These are phyloP conservation scores for Solanum piurae DNA, from an alignment of 257 asterid species.

Conservation along the genomic window DNA sequence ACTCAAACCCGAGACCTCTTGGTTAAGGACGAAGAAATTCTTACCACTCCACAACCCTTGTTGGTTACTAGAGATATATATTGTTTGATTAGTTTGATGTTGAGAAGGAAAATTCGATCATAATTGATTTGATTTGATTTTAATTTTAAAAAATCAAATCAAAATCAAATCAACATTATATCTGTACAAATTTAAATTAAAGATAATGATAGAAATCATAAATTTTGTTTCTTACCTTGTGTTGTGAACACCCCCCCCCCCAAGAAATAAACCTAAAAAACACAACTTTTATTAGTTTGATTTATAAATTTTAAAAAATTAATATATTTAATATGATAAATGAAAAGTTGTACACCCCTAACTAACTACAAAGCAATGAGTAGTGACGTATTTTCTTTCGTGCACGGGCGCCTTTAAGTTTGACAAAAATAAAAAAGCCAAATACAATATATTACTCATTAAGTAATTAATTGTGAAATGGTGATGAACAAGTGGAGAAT, in stretches of 20 bases:
- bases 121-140: too few relatives aligned
- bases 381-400: background rate
- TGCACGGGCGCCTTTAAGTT: background rate
- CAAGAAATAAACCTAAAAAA: too few relatives aligned
- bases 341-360: background rate
- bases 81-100: background rate
- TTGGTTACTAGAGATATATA: too few relatives aligned
- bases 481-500: background rate
- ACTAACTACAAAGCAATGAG: background rate
- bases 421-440: background rate
- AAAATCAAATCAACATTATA: background rate
- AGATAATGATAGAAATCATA: too few relatives aligned
- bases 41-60: too few relatives aligned
- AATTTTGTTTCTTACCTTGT: too few relatives aligned
- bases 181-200: too few relatives aligned
- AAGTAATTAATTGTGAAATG: background rate
- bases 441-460: background rate
- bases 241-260: too few relatives aligned
- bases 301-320: too few relatives aligned
- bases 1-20: too few relatives aligned
- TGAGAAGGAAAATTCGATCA: background rate
- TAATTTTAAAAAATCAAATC: background rate
- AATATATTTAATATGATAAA: too few relatives aligned
- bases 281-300: background rate
- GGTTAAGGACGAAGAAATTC: too few relatives aligned